Base-by-base conservation (phyloP, 805 yeast genomes). In the Suhomyces prunicola region DNA sequence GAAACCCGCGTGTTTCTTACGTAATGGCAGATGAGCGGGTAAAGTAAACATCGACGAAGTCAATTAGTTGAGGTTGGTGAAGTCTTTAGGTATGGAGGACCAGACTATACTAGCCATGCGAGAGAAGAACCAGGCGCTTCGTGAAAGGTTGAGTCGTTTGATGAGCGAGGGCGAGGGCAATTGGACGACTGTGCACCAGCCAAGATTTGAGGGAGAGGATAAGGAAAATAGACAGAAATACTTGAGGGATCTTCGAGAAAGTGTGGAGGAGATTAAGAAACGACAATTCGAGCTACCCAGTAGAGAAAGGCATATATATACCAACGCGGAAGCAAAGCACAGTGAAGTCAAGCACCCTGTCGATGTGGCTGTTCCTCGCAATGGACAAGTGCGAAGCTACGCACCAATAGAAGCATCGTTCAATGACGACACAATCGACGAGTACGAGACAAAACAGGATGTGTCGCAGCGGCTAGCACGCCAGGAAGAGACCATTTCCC, bases 211-310 rank as follows among this genome's bases (percentile, higher is more conserved):
- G 39, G 41, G 36, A 46, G 22, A 29, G n/a, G 47, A 48, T 33
- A 49, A 53, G 41, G 57, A 49, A 44, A 49, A 47, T 42, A 49
- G 50, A 12, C 51, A 44, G 52, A 53, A 27, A 50, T 51, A 53
- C 50, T 63, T 64, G 33, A 58, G 60, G 17, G 61, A 59, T 27
- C 54, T 70, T 33, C 59, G 59, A 44, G 63, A 60, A 33, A 61
- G 60, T 23, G 67, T 69, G 22, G 52, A 57, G 13, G 59, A 59
- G 44, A 64, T 66, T 44, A 62, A 59, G 23, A 57, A 56, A 35
- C 59, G 61, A 6, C 57, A 58, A 15, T 66, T 59, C 50, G 62
- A 60, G 5, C 33, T 63, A 17, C 69, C 69, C 33, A 29, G 33
- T 29, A 29, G 33, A 12, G 33, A 29, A 10, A 29, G 12, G 2